phyloP scores from a whole-genome alignment of 306 rosid genomes.

The Gastrolobium villosum region DNA sequence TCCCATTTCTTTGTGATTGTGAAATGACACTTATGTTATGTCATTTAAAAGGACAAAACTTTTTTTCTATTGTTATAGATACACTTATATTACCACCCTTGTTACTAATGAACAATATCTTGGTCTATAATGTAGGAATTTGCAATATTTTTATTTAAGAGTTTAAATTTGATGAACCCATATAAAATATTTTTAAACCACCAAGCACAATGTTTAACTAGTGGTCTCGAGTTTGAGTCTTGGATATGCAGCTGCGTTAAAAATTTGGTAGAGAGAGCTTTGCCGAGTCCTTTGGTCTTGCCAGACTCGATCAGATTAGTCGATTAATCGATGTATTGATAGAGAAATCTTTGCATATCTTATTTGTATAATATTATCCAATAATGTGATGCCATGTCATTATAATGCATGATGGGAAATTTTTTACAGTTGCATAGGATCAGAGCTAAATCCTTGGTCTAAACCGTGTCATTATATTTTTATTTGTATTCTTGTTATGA shows the following conservation, averaged over 20 bases:
- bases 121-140: conserved; percentile 12
- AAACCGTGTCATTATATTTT: neutral
- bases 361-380: neutral
- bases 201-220: too few species aligned
- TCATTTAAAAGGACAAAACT: too few species aligned
- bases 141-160: neutral
- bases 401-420: neutral
- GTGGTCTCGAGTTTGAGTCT: too few species aligned
- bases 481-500: conserved; percentile 4
- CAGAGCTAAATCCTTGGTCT: neutral
- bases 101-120: neutral
- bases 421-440: neutral
- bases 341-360: too few species aligned
- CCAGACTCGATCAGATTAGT: too few species aligned
- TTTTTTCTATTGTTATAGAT: neutral
- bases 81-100: neutral
- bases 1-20: too few species aligned
- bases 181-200: too few species aligned
- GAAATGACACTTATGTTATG: too few species aligned
- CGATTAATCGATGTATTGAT: too few species aligned
- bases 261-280: too few species aligned
- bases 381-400: neutral
- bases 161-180: neutral
- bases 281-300: too few species aligned
- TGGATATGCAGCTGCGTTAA: too few species aligned